A percentile compares a stretch with the other conserved stretches of the same genome.
These are phyloP conservation scores for Kluyveromyces marxianus DNA, from an alignment of 1,139 yeast genomes.

Conservation along the genomic window DNA sequence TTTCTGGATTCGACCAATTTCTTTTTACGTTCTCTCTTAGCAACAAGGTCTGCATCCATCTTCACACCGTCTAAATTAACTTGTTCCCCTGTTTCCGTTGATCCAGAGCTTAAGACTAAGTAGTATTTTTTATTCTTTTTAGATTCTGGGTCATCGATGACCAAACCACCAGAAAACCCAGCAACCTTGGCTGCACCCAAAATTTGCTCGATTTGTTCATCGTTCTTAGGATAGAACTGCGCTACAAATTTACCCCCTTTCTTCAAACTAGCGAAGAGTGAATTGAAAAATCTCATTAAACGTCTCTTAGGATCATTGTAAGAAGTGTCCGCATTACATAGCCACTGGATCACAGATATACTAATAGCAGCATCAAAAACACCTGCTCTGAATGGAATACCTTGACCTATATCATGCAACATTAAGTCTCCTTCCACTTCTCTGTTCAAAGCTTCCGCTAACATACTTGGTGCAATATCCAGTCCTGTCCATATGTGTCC, in stretches of 20 bases:
- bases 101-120: constrained; percentile 83
- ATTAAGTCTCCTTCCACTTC: constrained; percentile 91
- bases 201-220: constrained; percentile 71
- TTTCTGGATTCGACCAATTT: constrained; percentile 66
- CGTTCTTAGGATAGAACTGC: constrained; percentile 92
- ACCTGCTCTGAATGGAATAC: constrained; percentile 94
- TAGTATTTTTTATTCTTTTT: constrained; percentile 88
- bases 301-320: constrained; percentile 83
- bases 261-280: constrained; percentile 75
- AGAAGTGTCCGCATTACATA: constrained; percentile 88
- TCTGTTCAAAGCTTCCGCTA: constrained; percentile 87
- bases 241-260: constrained; percentile 97
- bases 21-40: constrained; percentile 38
- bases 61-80: constrained; percentile 68
- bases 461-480: constrained; percentile 95
- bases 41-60: constrained; percentile 53
- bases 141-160: constrained; percentile 88
- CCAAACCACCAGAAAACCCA: constrained; percentile 94
- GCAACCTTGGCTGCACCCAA: constrained; percentile 83
- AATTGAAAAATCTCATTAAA: constrained; percentile 73
- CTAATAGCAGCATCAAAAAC: constrained; percentile 95
- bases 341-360: constrained; percentile 95
- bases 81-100: constrained; percentile 27
- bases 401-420: constrained; percentile 86
- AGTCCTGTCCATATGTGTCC: constrained; percentile 94